Evolutionary conservation across 2,329 filamentous ascomycete genomes (phyloP).

Genomic region (Trichoderma sp.): DNA sequence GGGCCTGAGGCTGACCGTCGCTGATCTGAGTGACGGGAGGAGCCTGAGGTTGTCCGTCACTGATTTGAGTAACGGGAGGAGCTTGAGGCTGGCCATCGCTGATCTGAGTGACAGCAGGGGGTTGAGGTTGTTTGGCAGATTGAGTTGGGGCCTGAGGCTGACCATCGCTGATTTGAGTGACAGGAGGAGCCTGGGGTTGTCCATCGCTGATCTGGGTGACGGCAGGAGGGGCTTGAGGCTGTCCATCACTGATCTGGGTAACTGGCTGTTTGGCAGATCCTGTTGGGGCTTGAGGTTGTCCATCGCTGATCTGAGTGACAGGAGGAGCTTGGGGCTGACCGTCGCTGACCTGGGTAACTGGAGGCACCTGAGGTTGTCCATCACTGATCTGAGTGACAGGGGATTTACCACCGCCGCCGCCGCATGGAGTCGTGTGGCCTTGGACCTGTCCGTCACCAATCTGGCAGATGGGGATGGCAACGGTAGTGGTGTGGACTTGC

Average conservation of each 20-base stretch:
- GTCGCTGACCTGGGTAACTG: background rate
- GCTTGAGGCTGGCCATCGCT: constrained; percentile 50
- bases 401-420: constrained; percentile 25
- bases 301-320: constrained; percentile 47
- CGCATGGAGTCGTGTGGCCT: constrained; percentile 46
- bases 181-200: constrained; percentile 50
- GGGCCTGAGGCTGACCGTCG: constrained; percentile 28
- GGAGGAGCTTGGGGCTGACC: constrained; percentile 14
- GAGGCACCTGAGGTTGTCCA: constrained; percentile 24
- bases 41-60: constrained; percentile 48
- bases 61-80: constrained; percentile 51
- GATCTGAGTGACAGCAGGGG: constrained; percentile 33
- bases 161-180: constrained; percentile 36
- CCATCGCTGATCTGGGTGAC: constrained; percentile 48
- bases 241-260: background rate
- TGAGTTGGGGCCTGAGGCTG: background rate
- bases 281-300: constrained; percentile 47
- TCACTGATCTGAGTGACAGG: constrained; percentile 35
- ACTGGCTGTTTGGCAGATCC: constrained; percentile 31
- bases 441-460: constrained; percentile 52
- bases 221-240: constrained; percentile 19
- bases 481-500: constrained; percentile 46
- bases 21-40: constrained; percentile 35
- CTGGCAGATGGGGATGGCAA: constrained; percentile 49
- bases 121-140: background rate